Evolutionary conservation across 2,329 filamentous ascomycete genomes (phyloP).

Genomic region (Alternaria incomplexa): DNA sequence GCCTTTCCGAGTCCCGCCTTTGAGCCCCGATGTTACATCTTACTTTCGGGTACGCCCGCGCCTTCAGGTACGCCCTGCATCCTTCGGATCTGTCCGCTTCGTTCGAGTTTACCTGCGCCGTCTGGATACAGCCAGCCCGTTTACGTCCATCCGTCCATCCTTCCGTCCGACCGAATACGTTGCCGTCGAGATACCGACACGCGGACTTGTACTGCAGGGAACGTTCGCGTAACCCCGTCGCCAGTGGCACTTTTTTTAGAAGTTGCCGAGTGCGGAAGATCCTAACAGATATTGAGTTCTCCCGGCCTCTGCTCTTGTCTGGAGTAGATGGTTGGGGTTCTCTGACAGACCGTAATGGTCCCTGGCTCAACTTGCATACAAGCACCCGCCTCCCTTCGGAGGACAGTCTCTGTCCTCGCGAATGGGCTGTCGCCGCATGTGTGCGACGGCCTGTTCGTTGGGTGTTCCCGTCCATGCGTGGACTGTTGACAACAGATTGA

Average conservation of each 20-base stretch:
- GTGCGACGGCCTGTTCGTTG: neutral
- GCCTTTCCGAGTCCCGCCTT: neutral
- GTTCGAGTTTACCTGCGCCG: constrained; percentile 8
- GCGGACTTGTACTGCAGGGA: constrained; percentile 28
- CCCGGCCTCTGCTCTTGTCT: neutral
- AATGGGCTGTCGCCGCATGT: neutral
- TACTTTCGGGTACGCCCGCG: constrained; percentile 8
- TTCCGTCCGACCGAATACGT: neutral
- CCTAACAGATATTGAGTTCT: constrained; percentile 35
- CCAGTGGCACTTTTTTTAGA: constrained; percentile 25
- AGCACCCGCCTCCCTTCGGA: constrained; percentile 12
- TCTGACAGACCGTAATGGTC: constrained; percentile 36
- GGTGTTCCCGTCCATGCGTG: neutral
- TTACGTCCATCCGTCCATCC: no score
- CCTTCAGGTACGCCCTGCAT: constrained; percentile 16
- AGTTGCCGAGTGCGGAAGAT: constrained; percentile 32
- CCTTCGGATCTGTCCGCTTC: constrained; percentile 3
- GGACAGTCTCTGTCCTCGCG: neutral
- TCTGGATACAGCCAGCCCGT: neutral
- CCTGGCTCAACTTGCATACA: constrained; percentile 32
- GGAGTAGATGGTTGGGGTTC: constrained; percentile 3
- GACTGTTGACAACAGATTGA: neutral
- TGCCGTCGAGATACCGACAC: neutral
- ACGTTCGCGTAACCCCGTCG: constrained; percentile 23
- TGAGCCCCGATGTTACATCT: constrained; percentile 3